phyloP scores from a whole-genome alignment of 441 rosid species.

The Mallotus repandus region DNA sequence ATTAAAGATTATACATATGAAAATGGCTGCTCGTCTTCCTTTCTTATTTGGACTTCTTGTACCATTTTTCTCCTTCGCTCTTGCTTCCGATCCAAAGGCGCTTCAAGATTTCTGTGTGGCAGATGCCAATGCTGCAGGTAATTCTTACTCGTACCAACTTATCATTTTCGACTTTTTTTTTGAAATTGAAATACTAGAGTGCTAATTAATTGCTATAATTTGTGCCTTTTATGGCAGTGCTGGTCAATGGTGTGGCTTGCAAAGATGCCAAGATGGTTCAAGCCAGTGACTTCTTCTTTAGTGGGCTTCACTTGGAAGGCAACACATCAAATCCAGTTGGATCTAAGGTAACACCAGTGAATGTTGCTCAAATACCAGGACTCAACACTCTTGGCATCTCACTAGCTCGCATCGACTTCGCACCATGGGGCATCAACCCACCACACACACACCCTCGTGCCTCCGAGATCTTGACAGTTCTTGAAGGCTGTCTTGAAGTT shows the following conservation, averaged over 20 bases:
- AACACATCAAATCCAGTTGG: slow-evolving; percentile 28
- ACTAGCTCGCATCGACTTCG: slow-evolving; percentile 30
- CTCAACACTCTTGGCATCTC: slow-evolving; percentile 37
- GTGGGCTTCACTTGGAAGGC: slow-evolving; percentile 25
- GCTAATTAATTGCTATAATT: too few relatives aligned
- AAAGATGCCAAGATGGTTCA: slow-evolving; percentile 27
- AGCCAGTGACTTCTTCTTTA: slow-evolving; percentile 25
- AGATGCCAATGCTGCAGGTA: slow-evolving; percentile 16
- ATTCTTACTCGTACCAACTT: not conserved
- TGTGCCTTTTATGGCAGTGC: slow-evolving; percentile 11
- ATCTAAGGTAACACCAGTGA: slow-evolving; percentile 22
- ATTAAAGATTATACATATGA: too few relatives aligned
- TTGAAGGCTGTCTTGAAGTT: slow-evolving; percentile 29
- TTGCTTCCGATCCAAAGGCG: slow-evolving; percentile 21
- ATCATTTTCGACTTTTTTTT: too few relatives aligned
- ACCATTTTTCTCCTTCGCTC: not conserved
- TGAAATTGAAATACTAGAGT: too few relatives aligned
- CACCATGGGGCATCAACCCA: slow-evolving; percentile 31
- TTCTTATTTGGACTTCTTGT: slow-evolving; percentile 1
- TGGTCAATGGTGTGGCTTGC: slow-evolving; percentile 29
- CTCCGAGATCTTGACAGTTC: slow-evolving; percentile 29
- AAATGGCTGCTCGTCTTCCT: slow-evolving; percentile 23
- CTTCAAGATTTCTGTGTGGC: slow-evolving; percentile 38
- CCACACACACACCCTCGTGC: slow-evolving; percentile 38
- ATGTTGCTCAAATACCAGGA: slow-evolving; percentile 22